Conservation (phyloP, 495 filamentous ascomycete species). For the Chlorociboria aeruginascens region DNA sequence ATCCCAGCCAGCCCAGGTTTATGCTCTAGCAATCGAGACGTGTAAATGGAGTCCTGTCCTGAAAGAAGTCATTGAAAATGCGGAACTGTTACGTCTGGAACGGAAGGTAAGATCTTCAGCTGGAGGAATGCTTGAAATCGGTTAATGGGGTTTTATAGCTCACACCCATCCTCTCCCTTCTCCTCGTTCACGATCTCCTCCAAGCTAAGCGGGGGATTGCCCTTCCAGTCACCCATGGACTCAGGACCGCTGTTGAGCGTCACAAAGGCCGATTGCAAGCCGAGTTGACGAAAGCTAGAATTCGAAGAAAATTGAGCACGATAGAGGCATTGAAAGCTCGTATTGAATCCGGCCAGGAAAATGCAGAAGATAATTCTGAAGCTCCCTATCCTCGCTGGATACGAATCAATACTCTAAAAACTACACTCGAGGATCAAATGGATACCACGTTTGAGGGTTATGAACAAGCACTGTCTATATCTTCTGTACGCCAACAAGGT, state of each 20-base stretch:
- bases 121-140: not conserved
- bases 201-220: constrained; percentile 70
- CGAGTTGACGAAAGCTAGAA: constrained; percentile 67
- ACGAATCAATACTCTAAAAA: constrained; percentile 69
- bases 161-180: constrained; percentile 63
- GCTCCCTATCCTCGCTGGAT: constrained; percentile 68
- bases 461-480: constrained; percentile 34
- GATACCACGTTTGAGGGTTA: constrained; percentile 53
- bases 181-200: constrained; percentile 79
- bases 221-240: constrained; percentile 60
- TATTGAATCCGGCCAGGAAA: constrained; percentile 30
- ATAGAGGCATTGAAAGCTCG: constrained; percentile 48
- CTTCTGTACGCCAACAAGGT: constrained; percentile 23
- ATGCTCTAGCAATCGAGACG: constrained; percentile 72
- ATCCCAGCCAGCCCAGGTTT: constrained; percentile 68
- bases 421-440: constrained; percentile 55
- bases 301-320: constrained; percentile 55
- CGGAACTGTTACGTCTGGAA: constrained; percentile 59
- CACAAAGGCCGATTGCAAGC: constrained; percentile 73
- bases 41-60: constrained; percentile 82
- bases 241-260: constrained; percentile 58
- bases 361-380: constrained; percentile 4
- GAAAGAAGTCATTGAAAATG: constrained; percentile 71
- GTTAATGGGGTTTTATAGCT: constrained; percentile 42
- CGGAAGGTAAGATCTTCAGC: constrained; percentile 53